These are phyloP conservation scores for Candida sakaeoensis DNA, from an alignment of 805 yeast species.

Conservation along the genomic window DNA sequence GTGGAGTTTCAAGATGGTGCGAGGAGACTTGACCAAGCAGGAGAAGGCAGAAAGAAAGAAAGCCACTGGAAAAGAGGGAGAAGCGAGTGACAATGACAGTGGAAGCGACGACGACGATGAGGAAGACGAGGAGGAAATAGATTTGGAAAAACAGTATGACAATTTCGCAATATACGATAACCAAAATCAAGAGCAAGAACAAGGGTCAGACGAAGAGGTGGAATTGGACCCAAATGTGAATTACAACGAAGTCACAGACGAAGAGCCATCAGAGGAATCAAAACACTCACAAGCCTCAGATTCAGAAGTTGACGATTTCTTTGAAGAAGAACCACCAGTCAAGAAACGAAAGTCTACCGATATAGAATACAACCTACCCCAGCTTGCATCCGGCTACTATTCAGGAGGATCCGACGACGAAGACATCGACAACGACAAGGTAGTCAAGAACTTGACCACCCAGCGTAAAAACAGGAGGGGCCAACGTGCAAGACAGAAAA, in stretches of 20 bases:
- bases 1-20: slow-evolving; percentile 44
- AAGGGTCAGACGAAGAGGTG: slow-evolving; percentile 20
- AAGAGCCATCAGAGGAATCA: slow-evolving; percentile 47
- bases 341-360: slow-evolving; percentile 17
- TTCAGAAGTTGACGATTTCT: slow-evolving; percentile 38
- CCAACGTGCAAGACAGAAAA: slow-evolving; percentile 93
- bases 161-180: slow-evolving; percentile 35
- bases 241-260: slow-evolving; percentile 64
- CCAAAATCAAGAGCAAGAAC: slow-evolving; percentile 38
- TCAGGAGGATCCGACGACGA: slow-evolving; percentile 81
- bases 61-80: slow-evolving; percentile 15
- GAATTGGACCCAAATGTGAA: slow-evolving; percentile 35
- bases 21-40: slow-evolving; percentile 41
- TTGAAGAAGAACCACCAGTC: slow-evolving; percentile 18
- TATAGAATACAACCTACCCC: slow-evolving; percentile 51
- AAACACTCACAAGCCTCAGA: too few species aligned
- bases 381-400: slow-evolving; percentile 71
- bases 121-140: slow-evolving; percentile 19
- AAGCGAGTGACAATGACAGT: slow-evolving; percentile 13
- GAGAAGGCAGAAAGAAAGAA: slow-evolving; percentile 28
- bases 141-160: slow-evolving; percentile 26
- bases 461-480: slow-evolving; percentile 89
- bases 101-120: slow-evolving; percentile 20
- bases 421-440: slow-evolving; percentile 40
- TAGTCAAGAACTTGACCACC: slow-evolving; percentile 50